Percentiles rank a stretch among this genome's conserved stretches.
phyloP scores from a whole-genome alignment of 768 basidiomycete species.

The Wakefieldia striispora region DNA sequence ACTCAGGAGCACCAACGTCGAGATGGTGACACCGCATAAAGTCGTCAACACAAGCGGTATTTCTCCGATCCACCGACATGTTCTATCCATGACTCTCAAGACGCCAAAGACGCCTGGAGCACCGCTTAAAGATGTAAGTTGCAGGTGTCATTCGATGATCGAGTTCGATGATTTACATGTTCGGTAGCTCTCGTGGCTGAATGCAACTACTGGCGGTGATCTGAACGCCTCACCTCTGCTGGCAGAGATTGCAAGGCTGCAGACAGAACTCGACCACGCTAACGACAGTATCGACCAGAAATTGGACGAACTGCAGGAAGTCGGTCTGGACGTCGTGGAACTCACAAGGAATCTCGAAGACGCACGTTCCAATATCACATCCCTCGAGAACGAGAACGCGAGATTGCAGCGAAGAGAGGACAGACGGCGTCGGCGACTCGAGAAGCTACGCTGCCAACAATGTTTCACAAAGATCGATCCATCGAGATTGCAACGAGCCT shows the following conservation, averaged over 20 bases:
- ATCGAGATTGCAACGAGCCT: slow-evolving; percentile 37
- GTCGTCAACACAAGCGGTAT: slow-evolving; percentile 54
- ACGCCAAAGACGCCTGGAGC: slow-evolving; percentile 77
- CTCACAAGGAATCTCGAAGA: slow-evolving; percentile 71
- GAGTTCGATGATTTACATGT: slow-evolving; percentile 6
- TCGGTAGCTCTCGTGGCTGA: slow-evolving; percentile 69
- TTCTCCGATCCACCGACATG: slow-evolving; percentile 76
- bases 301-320: slow-evolving; percentile 79
- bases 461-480: slow-evolving; percentile 65
- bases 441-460: slow-evolving; percentile 64
- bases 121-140: slow-evolving; percentile 70
- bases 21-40: slow-evolving; percentile 58
- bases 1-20: slow-evolving; percentile 50
- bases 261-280: slow-evolving; percentile 72
- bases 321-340: slow-evolving; percentile 70
- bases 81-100: slow-evolving; percentile 63
- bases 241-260: slow-evolving; percentile 70
- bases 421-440: slow-evolving; percentile 58
- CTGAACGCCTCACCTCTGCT: slow-evolving; percentile 59
- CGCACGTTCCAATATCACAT: slow-evolving; percentile 53
- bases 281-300: slow-evolving; percentile 89
- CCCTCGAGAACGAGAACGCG: slow-evolving; percentile 67
- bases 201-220: slow-evolving; percentile 53
- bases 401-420: slow-evolving; percentile 67
- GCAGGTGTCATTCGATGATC: not conserved